These are phyloP conservation scores for Psidium friedrichsthalianum DNA, from an alignment of 345 rosid genomes.

Conservation along the genomic window DNA sequence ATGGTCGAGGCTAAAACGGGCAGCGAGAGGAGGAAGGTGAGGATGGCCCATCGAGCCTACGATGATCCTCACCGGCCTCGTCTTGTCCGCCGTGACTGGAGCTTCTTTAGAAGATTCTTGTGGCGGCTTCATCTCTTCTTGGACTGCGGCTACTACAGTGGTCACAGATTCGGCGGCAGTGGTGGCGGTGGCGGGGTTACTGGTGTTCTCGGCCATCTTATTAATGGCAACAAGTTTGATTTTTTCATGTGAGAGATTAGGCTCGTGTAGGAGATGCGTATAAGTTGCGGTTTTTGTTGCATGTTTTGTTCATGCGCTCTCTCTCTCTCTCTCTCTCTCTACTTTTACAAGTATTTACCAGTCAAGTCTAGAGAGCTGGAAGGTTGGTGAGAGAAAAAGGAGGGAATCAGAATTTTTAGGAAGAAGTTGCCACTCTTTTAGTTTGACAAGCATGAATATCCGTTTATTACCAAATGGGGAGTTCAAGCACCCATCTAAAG, in stretches of 20 bases:
- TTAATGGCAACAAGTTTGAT: not conserved
- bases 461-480: not conserved
- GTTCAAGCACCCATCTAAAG: not conserved
- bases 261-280: not conserved
- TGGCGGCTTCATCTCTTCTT: not conserved
- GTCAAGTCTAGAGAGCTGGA: not conserved
- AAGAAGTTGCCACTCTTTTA: not conserved
- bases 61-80: constrained; percentile 8
- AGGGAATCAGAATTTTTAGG: not conserved
- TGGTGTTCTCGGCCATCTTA: not conserved
- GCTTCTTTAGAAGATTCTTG: not conserved
- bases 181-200: not conserved
- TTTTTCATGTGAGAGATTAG: not conserved
- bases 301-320: not conserved
- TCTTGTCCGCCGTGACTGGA: not conserved
- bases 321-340: not conserved
- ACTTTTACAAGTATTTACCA: not conserved
- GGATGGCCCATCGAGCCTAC: constrained; percentile 23
- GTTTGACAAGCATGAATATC: not conserved
- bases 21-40: constrained; percentile 46
- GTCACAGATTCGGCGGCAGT: not conserved
- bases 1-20: constrained; percentile 47
- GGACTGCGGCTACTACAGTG: not conserved
- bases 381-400: not conserved
- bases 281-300: not conserved